These are phyloP conservation scores for Fusarium anguioides DNA, from an alignment of 2,329 filamentous ascomycete species.

Conservation along the genomic window DNA sequence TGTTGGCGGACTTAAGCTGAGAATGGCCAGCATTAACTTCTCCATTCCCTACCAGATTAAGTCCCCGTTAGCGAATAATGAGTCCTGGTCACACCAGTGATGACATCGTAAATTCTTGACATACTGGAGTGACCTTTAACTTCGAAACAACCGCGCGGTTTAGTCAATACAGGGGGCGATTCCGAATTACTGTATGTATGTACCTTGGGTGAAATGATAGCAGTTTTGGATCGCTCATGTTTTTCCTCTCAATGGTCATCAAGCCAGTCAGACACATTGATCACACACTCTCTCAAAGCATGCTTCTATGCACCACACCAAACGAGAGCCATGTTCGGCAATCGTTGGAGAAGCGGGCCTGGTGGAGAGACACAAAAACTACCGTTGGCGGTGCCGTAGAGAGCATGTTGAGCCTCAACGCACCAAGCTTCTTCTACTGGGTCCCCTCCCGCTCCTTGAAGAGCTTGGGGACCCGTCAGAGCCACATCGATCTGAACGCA, in stretches of 20 bases:
- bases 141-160: constrained; percentile 17
- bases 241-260: background rate
- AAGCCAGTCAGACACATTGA: background rate
- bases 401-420: constrained; percentile 43
- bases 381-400: constrained; percentile 43
- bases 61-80: constrained; percentile 29
- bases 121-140: background rate
- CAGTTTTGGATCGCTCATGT: background rate
- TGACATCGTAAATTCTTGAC: constrained; percentile 8
- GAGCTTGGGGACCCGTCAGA: constrained; percentile 34
- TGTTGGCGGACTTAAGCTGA: constrained; percentile 33
- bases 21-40: constrained; percentile 35
- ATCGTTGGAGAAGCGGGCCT: constrained; percentile 49
- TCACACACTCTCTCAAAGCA: constrained; percentile 10
- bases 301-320: constrained; percentile 30
- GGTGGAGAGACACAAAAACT: constrained; percentile 44
- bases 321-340: constrained; percentile 44
- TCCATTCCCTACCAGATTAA: constrained; percentile 34
- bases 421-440: constrained; percentile 41
- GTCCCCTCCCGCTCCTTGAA: constrained; percentile 42
- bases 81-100: constrained; percentile 18
- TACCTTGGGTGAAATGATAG: no score
- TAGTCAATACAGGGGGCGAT: constrained; percentile 12
- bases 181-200: no score
- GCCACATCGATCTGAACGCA: constrained; percentile 36